Evolutionary conservation across 2,329 filamentous ascomycete genomes (phyloP).

Genomic region (Fusarium sublunatum): DNA sequence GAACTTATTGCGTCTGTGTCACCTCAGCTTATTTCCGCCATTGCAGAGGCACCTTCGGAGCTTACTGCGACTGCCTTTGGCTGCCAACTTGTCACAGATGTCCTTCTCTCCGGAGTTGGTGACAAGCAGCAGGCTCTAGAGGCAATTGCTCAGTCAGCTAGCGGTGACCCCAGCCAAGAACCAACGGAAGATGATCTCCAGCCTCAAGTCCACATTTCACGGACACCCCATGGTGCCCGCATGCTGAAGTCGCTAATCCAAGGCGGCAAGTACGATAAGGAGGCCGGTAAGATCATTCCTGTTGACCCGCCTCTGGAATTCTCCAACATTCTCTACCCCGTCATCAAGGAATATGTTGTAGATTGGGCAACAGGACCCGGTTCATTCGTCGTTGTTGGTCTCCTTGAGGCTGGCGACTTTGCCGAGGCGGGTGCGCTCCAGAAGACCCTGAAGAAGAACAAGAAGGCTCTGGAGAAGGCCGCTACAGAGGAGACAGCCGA

Average conservation of each 20-base stretch:
- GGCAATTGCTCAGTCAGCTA: conserved; percentile 74
- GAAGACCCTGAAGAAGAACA: conserved; percentile 77
- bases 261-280: conserved; percentile 86
- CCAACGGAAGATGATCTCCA: conserved; percentile 56
- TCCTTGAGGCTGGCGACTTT: conserved; percentile 82
- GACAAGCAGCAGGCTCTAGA: conserved; percentile 80
- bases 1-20: conserved; percentile 82
- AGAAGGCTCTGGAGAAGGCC: conserved; percentile 75
- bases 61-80: conserved; percentile 83
- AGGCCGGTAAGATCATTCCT: conserved; percentile 75
- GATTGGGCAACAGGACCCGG: conserved; percentile 88
- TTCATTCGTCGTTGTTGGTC: conserved; percentile 84
- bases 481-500: conserved; percentile 68
- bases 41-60: conserved; percentile 73
- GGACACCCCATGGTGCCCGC: conserved; percentile 74
- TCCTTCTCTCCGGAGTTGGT: conserved; percentile 79
- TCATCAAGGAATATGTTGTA: conserved; percentile 79
- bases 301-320: conserved; percentile 84
- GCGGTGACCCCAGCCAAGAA: conserved; percentile 62
- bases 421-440: conserved; percentile 73
- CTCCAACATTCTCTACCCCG: conserved; percentile 80
- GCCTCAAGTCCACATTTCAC: conserved; percentile 66
- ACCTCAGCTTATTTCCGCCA: conserved; percentile 77
- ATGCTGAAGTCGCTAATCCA: conserved; percentile 93
- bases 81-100: conserved; percentile 85